Evolutionary conservation across 768 basidiomycete species (phyloP).

Genomic region (Lactarius deliciosus): DNA sequence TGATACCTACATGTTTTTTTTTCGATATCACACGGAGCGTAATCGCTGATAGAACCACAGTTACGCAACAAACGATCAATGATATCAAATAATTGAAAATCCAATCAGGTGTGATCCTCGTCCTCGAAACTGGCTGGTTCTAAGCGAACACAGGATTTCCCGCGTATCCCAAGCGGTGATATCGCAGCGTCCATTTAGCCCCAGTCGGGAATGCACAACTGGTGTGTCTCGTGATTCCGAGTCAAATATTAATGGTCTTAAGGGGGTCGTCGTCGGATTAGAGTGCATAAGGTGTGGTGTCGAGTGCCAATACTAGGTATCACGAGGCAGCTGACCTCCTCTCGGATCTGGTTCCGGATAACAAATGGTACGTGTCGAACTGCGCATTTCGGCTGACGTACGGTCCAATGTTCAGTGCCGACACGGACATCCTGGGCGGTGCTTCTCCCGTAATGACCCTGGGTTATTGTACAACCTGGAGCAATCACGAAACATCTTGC

Average conservation of each 20-base stretch:
- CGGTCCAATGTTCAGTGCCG: background rate
- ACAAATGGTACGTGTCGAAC: background rate
- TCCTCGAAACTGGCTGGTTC: background rate
- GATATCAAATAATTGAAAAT: background rate
- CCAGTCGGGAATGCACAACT: background rate
- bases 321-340: background rate
- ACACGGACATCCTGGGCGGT: background rate
- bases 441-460: background rate
- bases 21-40: background rate
- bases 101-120: background rate
- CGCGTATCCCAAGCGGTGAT: slow-evolving; percentile 1
- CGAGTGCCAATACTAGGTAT: background rate
- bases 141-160: slow-evolving; percentile 5
- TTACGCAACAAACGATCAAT: background rate
- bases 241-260: background rate
- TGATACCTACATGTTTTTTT: background rate
- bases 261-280: background rate
- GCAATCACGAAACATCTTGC: background rate
- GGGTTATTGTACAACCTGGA: background rate
- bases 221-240: background rate
- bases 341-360: background rate
- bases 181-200: slow-evolving; percentile 2
- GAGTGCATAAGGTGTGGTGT: background rate
- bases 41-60: slow-evolving; percentile 5
- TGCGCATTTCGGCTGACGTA: slow-evolving; percentile 12